Conservation (phyloP, 208 protist genomes). For the Trypanosoma melophagium region DNA sequence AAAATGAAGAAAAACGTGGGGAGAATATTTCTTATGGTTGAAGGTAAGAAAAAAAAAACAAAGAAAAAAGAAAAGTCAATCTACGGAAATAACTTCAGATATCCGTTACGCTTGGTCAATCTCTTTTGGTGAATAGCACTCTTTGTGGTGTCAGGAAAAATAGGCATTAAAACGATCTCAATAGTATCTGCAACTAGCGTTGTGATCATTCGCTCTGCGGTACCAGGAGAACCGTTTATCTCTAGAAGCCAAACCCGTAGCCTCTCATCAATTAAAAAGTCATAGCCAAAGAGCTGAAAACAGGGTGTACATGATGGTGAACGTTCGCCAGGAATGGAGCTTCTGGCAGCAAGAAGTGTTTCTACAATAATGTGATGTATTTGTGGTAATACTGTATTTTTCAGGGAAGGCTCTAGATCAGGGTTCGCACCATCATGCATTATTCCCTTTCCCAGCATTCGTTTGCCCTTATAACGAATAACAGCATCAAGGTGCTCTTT, state of each 20-base stretch:
- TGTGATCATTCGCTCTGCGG: slow-evolving; percentile 51
- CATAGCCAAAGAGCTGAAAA: slow-evolving; percentile 77
- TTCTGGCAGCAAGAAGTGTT: slow-evolving; percentile 48
- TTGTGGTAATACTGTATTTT: slow-evolving; percentile 66
- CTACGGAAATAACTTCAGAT: slow-evolving; percentile 53
- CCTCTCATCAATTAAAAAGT: slow-evolving; percentile 67
- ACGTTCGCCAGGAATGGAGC: slow-evolving; percentile 44
- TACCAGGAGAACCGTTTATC: slow-evolving; percentile 67
- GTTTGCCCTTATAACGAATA: slow-evolving; percentile 64
- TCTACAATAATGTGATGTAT: slow-evolving; percentile 73
- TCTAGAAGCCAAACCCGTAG: slow-evolving; percentile 70
- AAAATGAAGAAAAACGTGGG: slow-evolving; percentile 1
- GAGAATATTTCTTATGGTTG: slow-evolving; percentile 5
- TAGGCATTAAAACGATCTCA: slow-evolving; percentile 57
- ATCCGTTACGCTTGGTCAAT: slow-evolving; percentile 38
- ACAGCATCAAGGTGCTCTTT: slow-evolving; percentile 75
- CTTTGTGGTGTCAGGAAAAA: slow-evolving; percentile 52
- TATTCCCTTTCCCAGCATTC: slow-evolving; percentile 33
- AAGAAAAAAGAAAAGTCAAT: slow-evolving; percentile 15
- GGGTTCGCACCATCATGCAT: slow-evolving; percentile 28
- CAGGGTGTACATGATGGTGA: slow-evolving; percentile 36
- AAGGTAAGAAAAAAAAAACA: slow-evolving; percentile 3
- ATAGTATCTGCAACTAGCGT: slow-evolving; percentile 73
- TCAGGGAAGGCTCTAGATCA: slow-evolving; percentile 32
- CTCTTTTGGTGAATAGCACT: slow-evolving; percentile 15